phyloP scores from a whole-genome alignment of 2,329 filamentous ascomycete genomes.

The Rhynchosporium graminicola region DNA sequence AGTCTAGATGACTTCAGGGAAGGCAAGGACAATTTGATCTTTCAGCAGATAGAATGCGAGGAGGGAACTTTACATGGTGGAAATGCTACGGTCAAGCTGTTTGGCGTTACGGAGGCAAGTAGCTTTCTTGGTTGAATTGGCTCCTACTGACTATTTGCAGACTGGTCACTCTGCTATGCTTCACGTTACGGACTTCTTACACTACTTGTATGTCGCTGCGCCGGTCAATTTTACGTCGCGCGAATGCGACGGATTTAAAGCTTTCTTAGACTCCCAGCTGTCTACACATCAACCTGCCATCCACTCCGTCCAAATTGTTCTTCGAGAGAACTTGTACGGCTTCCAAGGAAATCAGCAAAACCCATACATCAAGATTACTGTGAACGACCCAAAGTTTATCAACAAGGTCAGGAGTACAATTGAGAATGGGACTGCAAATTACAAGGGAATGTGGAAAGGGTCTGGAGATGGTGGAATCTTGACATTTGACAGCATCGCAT shows the following conservation, averaged over 20 bases:
- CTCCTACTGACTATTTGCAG: constrained; percentile 40
- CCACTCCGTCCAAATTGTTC: constrained; percentile 75
- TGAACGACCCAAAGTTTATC: constrained; percentile 86
- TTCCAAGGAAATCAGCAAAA: constrained; percentile 93
- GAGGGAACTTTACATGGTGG: constrained; percentile 82
- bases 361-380: constrained; percentile 90
- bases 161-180: constrained; percentile 87
- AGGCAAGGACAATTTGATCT: constrained; percentile 70
- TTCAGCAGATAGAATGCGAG: constrained; percentile 94
- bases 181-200: constrained; percentile 92
- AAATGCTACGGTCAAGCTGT: constrained; percentile 80
- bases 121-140: background rate
- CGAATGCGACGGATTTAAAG: constrained; percentile 77
- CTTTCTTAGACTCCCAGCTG: constrained; percentile 77
- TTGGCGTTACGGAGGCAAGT: constrained; percentile 80
- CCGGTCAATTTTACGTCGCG: constrained; percentile 76
- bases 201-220: constrained; percentile 93
- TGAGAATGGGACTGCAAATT: constrained; percentile 77
- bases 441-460: constrained; percentile 84
- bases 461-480: constrained; percentile 69
- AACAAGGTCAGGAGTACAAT: constrained; percentile 73
- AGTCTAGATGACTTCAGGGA: constrained; percentile 61
- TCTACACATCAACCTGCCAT: constrained; percentile 74
- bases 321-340: constrained; percentile 89
- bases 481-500: constrained; percentile 96